Percentiles rank a stretch among this genome's conserved stretches.
phyloP scores from a whole-genome alignment of 2,329 filamentous ascomycete genomes.

The Colletotrichum sp. region DNA sequence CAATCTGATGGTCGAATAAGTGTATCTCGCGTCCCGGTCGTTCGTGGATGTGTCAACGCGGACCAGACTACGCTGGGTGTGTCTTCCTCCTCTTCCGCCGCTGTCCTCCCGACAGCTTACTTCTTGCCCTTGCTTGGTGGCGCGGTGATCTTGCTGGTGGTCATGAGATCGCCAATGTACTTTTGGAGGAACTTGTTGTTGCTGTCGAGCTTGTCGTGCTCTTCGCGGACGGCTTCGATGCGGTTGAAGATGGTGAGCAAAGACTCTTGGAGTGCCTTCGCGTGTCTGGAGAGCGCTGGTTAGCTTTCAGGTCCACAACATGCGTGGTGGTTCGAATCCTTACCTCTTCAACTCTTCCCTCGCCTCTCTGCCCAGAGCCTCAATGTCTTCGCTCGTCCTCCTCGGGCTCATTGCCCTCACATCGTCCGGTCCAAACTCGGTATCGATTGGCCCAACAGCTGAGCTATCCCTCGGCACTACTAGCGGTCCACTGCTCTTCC shows the following conservation, averaged over 20 bases:
- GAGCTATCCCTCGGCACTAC: slow-evolving; percentile 80
- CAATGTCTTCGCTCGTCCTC: slow-evolving; percentile 87
- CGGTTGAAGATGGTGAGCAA: slow-evolving; percentile 89
- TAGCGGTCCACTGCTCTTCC: slow-evolving; percentile 83
- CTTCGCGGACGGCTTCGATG: slow-evolving; percentile 91
- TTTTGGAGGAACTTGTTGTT: slow-evolving; percentile 98
- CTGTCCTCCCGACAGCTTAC: slow-evolving; percentile 33
- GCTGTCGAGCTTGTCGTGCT: slow-evolving; percentile 95
- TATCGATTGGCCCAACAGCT: slow-evolving; percentile 74
- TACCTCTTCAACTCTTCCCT: slow-evolving; percentile 68
- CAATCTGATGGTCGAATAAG: not conserved
- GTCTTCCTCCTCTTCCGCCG: not conserved
- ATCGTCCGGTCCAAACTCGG: slow-evolving; percentile 84
- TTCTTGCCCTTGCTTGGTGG: slow-evolving; percentile 59
- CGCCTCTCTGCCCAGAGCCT: slow-evolving; percentile 84
- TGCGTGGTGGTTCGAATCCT: slow-evolving; percentile 24
- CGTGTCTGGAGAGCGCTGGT: slow-evolving; percentile 68
- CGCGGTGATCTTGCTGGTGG: slow-evolving; percentile 76
- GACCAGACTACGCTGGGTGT: not conserved
- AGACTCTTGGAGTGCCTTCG: slow-evolving; percentile 86
- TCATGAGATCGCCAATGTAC: slow-evolving; percentile 96
- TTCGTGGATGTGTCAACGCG: not conserved
- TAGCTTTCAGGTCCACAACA: not conserved
- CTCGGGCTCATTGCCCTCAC: slow-evolving; percentile 94
- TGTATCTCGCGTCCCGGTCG: not conserved